A percentile compares a stretch with the other conserved stretches of the same genome.
phyloP scores from a whole-genome alignment of 148 eudicot genomes.

The Chenopodium quinoa region DNA sequence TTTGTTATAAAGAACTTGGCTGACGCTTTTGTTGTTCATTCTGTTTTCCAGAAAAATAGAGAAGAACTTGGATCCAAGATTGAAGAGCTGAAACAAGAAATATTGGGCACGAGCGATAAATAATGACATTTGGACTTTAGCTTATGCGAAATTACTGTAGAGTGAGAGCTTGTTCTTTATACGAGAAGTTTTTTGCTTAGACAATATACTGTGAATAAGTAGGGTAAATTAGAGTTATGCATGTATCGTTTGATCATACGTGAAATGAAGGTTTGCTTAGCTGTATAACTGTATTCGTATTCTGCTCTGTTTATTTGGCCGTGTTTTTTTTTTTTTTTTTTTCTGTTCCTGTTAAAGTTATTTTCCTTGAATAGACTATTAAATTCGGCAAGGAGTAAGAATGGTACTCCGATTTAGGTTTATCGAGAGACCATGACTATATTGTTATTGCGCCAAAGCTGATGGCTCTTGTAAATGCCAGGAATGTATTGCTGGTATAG shows the following conservation, averaged over 20 bases:
- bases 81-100: slow-evolving; percentile 59
- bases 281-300: neutral
- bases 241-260: slow-evolving; percentile 4
- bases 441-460: no score
- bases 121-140: neutral
- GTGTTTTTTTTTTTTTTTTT: no score
- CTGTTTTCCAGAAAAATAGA: slow-evolving; percentile 56
- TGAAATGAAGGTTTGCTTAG: neutral
- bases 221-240: neutral
- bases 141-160: neutral
- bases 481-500: no score
- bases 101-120: slow-evolving; percentile 48
- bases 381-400: no score
- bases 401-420: no score
- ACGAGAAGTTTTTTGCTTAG: neutral
- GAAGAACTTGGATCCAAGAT: slow-evolving; percentile 58
- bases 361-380: no score
- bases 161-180: neutral
- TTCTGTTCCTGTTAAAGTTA: no score
- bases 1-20: neutral
- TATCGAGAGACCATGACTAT: no score
- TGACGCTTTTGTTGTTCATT: slow-evolving; percentile 5
- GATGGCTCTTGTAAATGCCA: no score
- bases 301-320: neutral
- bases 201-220: slow-evolving; percentile 19